Evolutionary conservation across 371 early-diverging fungal genomes (phyloP).

Genomic region (Mortierella sp.): DNA sequence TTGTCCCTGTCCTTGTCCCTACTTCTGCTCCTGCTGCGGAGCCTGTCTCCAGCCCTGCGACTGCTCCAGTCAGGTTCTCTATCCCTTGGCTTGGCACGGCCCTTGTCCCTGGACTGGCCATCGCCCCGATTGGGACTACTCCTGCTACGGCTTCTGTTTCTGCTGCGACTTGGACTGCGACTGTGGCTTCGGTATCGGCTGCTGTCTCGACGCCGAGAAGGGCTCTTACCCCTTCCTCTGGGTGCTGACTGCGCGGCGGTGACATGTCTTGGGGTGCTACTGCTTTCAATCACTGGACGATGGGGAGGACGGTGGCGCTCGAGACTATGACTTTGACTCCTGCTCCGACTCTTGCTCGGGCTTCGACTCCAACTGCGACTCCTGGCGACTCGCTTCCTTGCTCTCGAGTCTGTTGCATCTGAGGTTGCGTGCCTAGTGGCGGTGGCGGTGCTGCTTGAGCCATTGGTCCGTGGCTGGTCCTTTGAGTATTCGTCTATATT

Average conservation of each 20-base stretch:
- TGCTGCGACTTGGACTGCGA: conserved; percentile 5
- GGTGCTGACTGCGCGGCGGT: no score
- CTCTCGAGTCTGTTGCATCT: conserved; percentile 16
- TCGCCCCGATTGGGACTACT: conserved; percentile 7
- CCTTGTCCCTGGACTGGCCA: not conserved
- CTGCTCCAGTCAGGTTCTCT: not conserved
- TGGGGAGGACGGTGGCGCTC: no score
- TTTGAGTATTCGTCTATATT: conserved; percentile 10
- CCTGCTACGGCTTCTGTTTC: conserved; percentile 1
- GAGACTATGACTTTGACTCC: no score
- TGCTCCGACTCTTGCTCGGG: conserved; percentile 1
- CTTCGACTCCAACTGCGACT: conserved; percentile 7
- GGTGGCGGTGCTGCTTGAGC: conserved; percentile 7
- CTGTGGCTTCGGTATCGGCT: not conserved
- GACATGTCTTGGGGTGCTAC: no score
- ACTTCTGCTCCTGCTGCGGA: conserved; percentile 9
- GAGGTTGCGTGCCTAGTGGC: conserved; percentile 8
- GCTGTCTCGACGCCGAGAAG: not conserved
- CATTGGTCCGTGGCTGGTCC: not conserved
- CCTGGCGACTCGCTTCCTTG: conserved; percentile 32
- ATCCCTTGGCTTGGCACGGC: not conserved
- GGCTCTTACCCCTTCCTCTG: no score
- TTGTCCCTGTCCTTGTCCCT: not conserved
- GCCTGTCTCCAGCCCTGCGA: not conserved
- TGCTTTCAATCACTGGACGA: no score